These are phyloP conservation scores for Arthrocladium fulminans DNA, from an alignment of 2,329 filamentous ascomycete genomes.

Conservation along the genomic window DNA sequence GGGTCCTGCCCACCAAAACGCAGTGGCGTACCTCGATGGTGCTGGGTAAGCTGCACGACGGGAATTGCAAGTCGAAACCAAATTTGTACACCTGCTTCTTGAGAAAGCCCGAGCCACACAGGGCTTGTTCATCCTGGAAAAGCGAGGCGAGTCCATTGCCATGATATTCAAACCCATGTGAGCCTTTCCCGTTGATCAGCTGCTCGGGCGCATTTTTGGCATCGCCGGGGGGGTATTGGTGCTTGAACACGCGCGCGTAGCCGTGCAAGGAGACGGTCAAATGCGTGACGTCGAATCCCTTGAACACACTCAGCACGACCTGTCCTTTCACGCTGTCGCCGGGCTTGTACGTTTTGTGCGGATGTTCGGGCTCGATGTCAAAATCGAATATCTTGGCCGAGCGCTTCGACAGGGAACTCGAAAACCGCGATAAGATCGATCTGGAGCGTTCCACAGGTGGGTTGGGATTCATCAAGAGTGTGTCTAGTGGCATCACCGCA, in stretches of 20 bases:
- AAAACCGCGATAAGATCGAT: constrained; percentile 46
- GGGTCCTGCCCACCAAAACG: constrained; percentile 1
- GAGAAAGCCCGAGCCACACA: constrained; percentile 56
- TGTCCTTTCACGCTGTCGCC: constrained; percentile 55
- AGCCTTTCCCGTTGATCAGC: constrained; percentile 47
- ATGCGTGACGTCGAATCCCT: constrained; percentile 55
- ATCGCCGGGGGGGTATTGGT: constrained; percentile 49
- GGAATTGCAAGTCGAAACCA: constrained; percentile 55
- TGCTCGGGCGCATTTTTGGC: constrained; percentile 41
- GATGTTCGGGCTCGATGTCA: constrained; percentile 54
- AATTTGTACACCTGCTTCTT: constrained; percentile 58
- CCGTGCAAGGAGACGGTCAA: constrained; percentile 55
- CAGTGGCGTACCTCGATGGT: constrained; percentile 74
- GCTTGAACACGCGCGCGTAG: constrained; percentile 57
- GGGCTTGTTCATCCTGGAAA: constrained; percentile 56
- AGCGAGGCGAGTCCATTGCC: constrained; percentile 57
- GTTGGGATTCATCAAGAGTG: constrained; percentile 34
- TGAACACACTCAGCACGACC: constrained; percentile 51
- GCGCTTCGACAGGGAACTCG: constrained; percentile 44
- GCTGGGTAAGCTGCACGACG: constrained; percentile 56
- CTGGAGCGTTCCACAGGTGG: constrained; percentile 33
- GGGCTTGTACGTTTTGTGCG: constrained; percentile 53
- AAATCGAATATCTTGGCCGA: constrained; percentile 53
- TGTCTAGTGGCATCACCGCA: constrained; percentile 22
- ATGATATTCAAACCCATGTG: constrained; percentile 46